Base-by-base conservation (phyloP, 179 eudicot species). In the Drosera spatulata region DNA sequence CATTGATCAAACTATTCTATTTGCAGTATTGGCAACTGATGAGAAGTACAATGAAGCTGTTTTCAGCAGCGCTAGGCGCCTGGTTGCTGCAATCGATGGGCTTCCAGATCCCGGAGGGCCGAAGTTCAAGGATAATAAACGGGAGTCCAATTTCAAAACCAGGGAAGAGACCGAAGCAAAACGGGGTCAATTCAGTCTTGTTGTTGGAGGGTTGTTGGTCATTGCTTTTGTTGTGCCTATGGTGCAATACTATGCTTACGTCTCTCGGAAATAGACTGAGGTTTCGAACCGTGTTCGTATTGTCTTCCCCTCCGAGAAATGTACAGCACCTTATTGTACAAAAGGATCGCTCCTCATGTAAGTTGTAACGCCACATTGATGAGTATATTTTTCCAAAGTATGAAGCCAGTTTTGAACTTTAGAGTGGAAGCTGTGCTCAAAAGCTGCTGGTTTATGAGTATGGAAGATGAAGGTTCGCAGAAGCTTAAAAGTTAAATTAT, bases 171-270 rank as follows among this genome's bases (percentile, higher is more conserved):
- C 99, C 0, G 96, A 87, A 3, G 96, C 90, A 79, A 94, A 91
- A 77, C 82, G 97, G 10, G 91, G 97, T 22, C 99, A 94, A 70
- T 90, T 94, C 74, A 87, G 83, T 64, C 88, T 87, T 59, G 97
- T 87, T 46, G 99, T 94, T 15, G 99, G 97, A 66, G 97, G 99
- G 46, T 73, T 94, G 71, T 72, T 94, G 71, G 96, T 85, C 47
- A 78, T 94, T 61, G 97, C 97, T 5, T 90, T 94, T 50, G 97
- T 94, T 50, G 99, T 94, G 71, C 99, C 99, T 61, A 94, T 94
- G 99, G 99, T 91, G 39, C 99, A 94, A 68, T 94, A 90, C 82
- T 94, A 90, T 66, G 99, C 99, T 39, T 94, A 94, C 77, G 85
- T 94, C 51, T 94, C 99, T 42, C 80, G 66, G 76, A 94, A 87